Base-by-base conservation (phyloP, 306 rosid genomes). In the Coriaria nepalensis region DNA sequence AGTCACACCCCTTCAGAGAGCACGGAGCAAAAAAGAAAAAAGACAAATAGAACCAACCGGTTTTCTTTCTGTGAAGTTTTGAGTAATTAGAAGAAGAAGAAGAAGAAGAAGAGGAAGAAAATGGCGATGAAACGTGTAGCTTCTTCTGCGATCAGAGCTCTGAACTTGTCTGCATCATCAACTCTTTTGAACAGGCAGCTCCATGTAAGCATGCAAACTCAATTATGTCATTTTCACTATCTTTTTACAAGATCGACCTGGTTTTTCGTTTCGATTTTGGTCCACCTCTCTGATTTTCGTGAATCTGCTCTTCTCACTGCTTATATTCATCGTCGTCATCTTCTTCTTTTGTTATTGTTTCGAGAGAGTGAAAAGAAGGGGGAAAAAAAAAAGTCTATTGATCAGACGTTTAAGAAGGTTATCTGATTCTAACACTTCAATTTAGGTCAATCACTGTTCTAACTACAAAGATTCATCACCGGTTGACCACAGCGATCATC, bases 61-160 rank as follows among this genome's bases (percentile, higher is more conserved):
- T n/a, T 20, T 20, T 1, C 29, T 20, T 20, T 20, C 29, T 20
- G 29, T 29, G 0, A 40, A 40, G 15, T 10, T 6, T 6, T n/a
- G n/a, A n/a, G n/a, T n/a, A n/a, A n/a, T n/a, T n/a, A n/a, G n/a
- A n/a, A n/a, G n/a, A n/a, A n/a, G n/a, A n/a, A n/a, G n/a, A n/a
- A n/a, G n/a, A n/a, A n/a, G n/a, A n/a, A 15, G 13, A 9, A 29
- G 33, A 6, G 6, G 40, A 15, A 9, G 45, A 11, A 15, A 10
- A 77, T 77, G 82, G 80, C 86, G 29, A 70, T 68, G 83, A 80
- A 75, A 61, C 66, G 74, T 38, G 73, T 50, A 43, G 63, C 77
- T 65, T 56, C 57, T 12, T 53, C 86, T 36, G 86, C 81, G 7
- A 15, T 72, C 47, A 72, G 66, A 29, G 71, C 85, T 7, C 13